Evolutionary conservation across 192 early-diverging fungal species (phyloP).

Genomic region (Kappamyces sp.): DNA sequence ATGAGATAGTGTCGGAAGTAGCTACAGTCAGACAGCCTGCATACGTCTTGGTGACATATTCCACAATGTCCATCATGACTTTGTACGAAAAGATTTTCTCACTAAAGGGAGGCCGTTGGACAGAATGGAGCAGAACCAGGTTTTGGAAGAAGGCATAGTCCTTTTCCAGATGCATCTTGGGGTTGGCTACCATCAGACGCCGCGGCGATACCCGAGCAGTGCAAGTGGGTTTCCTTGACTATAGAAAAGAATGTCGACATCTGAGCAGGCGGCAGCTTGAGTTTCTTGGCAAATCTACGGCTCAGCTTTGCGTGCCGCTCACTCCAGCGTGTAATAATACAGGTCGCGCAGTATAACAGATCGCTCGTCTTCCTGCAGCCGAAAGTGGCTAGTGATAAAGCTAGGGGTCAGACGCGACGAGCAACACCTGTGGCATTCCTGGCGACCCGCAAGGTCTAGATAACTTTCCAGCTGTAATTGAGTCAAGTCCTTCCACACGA

Average conservation of each 20-base stretch:
- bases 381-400: neutral
- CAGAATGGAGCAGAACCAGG: slow-evolving; percentile 37
- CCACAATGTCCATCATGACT: slow-evolving; percentile 38
- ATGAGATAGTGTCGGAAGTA: slow-evolving; percentile 56
- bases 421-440: too few species aligned
- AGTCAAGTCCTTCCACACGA: too few species aligned
- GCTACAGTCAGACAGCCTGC: slow-evolving; percentile 18
- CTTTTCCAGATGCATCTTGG: slow-evolving; percentile 34
- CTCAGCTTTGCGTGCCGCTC: neutral
- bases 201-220: slow-evolving; percentile 23
- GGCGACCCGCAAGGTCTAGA: too few species aligned
- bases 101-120: slow-evolving; percentile 45
- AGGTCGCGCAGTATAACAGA: slow-evolving; percentile 44
- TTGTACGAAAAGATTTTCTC: slow-evolving; percentile 40
- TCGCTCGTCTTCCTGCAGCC: slow-evolving; percentile 20
- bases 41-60: slow-evolving; percentile 47
- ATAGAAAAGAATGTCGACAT: slow-evolving; percentile 54
- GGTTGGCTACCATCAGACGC: slow-evolving; percentile 23
- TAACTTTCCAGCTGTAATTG: too few species aligned
- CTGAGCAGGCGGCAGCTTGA: slow-evolving; percentile 43
- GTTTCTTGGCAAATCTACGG: slow-evolving; percentile 35
- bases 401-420: too few species aligned
- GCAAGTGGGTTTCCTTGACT: slow-evolving; percentile 42
- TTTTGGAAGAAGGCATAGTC: slow-evolving; percentile 46
- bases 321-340: slow-evolving; percentile 47